Evolutionary conservation across 352 stramenopile genomes (phyloP).

Genomic region (Globisporangium barbulae): DNA sequence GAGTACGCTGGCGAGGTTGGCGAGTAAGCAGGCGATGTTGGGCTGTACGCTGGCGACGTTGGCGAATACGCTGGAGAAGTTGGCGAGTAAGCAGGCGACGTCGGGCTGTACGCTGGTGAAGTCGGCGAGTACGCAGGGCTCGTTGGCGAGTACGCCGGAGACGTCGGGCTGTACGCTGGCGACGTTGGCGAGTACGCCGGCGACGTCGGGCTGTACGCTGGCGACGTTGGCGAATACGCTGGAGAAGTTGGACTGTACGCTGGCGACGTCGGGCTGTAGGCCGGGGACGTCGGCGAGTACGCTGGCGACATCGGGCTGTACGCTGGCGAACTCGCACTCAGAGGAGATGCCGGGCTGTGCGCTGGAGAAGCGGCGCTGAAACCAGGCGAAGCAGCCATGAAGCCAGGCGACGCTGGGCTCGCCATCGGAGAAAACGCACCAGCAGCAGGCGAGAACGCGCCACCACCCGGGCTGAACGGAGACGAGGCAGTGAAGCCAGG

Average conservation of each 20-base stretch:
- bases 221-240: conserved; percentile 71
- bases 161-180: conserved; percentile 69
- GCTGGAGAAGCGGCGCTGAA: conserved; percentile 82
- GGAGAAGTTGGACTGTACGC: conserved; percentile 81
- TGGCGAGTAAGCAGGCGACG: conserved; percentile 87
- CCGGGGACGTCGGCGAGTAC: conserved; percentile 69
- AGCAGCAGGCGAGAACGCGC: conserved; percentile 87
- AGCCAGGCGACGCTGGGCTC: conserved; percentile 67
- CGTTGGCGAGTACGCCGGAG: conserved; percentile 73
- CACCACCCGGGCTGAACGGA: conserved; percentile 77
- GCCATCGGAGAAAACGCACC: conserved; percentile 86
- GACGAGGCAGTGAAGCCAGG: conserved; percentile 89
- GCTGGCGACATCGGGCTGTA: conserved; percentile 88
- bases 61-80: conserved; percentile 54
- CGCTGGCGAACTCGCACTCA: conserved; percentile 78
- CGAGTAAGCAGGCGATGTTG: conserved; percentile 36
- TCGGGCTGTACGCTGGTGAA: conserved; percentile 85
- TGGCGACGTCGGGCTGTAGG: conserved; percentile 78
- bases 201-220: conserved; percentile 72
- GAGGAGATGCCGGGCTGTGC: conserved; percentile 67
- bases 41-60: conserved; percentile 50
- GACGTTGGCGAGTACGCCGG: conserved; percentile 73
- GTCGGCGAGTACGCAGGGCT: conserved; percentile 78
- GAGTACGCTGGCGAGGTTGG: conserved; percentile 50
- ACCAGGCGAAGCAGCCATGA: conserved; percentile 64